These are phyloP conservation scores for Colletotrichum sp. DNA, from an alignment of 2,329 filamentous ascomycete genomes.

Conservation along the genomic window DNA sequence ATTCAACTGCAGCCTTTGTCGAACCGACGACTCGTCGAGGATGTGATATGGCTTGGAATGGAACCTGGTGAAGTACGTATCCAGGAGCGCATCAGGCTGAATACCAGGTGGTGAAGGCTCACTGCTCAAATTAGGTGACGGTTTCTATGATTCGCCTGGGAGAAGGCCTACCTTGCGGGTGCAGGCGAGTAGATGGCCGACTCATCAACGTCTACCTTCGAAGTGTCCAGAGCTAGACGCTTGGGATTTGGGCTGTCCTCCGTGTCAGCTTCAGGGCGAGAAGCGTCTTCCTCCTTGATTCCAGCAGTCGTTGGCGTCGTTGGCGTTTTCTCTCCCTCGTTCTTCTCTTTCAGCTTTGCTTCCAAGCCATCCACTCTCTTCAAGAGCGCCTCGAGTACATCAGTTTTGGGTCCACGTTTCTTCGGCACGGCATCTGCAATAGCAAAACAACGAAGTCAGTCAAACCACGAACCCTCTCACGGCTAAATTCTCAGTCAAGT, in stretches of 20 bases:
- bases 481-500: too few relatives aligned
- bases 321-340: slow-evolving; percentile 40
- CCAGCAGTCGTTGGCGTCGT: slow-evolving; percentile 24
- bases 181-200: slow-evolving; percentile 48
- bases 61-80: slow-evolving; percentile 80
- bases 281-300: slow-evolving; percentile 26
- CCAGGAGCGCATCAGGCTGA: slow-evolving; percentile 68
- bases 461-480: background rate
- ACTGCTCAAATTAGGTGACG: slow-evolving; percentile 32
- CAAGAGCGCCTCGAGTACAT: slow-evolving; percentile 82
- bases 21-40: slow-evolving; percentile 76
- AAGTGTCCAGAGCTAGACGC: slow-evolving; percentile 40
- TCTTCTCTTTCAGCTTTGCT: slow-evolving; percentile 76
- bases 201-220: slow-evolving; percentile 37
- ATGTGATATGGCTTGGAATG: slow-evolving; percentile 86
- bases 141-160: background rate
- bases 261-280: slow-evolving; percentile 28
- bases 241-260: slow-evolving; percentile 46
- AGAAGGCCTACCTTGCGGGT: slow-evolving; percentile 36
- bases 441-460: background rate
- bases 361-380: slow-evolving; percentile 88
- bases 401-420: slow-evolving; percentile 88
- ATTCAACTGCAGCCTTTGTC: slow-evolving; percentile 73
- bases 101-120: slow-evolving; percentile 50
- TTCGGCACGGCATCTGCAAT: slow-evolving; percentile 81